Base-by-base conservation (phyloP, 768 basidiomycete genomes). In the Hygrocybe coccinea region DNA sequence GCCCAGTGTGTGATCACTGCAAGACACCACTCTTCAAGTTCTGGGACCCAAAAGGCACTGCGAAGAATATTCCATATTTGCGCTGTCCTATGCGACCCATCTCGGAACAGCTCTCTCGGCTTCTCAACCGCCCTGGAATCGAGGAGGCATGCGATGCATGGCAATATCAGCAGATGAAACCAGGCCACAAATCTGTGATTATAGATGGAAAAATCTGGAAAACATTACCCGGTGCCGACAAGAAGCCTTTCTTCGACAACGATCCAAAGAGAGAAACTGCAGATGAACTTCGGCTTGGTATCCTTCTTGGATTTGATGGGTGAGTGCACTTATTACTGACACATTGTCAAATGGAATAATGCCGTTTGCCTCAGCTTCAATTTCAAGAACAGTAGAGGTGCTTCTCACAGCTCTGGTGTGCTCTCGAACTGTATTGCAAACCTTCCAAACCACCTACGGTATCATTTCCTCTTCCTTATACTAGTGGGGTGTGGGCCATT, bases 381-480 rank as follows among this genome's bases (percentile, higher is more conserved):
- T 67, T 39, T 69, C 43, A 47, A 67, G 1, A 56, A 55, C 0
- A 65, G 63, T 21, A 46, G 62, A 12, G 59, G 67, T 8, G 8
- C 29, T 6, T 68, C 66, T 0, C 66, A 70, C 52, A 59, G 66
- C 1, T 68, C 62, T 0, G 62, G 69, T 45, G 64, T 64, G 0
- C 62, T 64, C 21, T 71, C 66, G 2, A 65, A 67, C 41, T 60
- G 50, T 6, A 63, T 71, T 9, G 52, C 59, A 35, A 69, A 71
- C 37, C 56, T 70, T 0, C 62, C 63, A 0, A 56, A 60, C 0
- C 34, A 59, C 34, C 60, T 66, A 1, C 38, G 62, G 64, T 66
- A 41, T 21, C 54, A 49, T 1, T 46, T 14, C 3, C 29, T 19
- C 38, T 39, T 3, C 7, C 10, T 19, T 11, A 48, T 15, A 6